A percentile compares a stretch with the other conserved stretches of the same genome.
phyloP scores from a whole-genome alignment of 2,329 filamentous ascomycete genomes.

The Colletotrichum sp. region DNA sequence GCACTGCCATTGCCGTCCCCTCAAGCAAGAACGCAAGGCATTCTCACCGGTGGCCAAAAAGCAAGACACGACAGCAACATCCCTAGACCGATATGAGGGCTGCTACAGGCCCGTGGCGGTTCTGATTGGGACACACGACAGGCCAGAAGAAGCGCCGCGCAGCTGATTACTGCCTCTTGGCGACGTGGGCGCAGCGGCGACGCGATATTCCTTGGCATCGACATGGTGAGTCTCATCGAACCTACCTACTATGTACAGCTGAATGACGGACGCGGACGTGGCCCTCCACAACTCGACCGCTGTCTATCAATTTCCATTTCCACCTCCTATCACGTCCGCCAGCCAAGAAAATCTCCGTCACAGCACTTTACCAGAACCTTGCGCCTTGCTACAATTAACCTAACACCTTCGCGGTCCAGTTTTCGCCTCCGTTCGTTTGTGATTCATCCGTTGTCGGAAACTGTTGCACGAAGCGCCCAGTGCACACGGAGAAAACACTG shows the following conservation, averaged over 20 bases:
- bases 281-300: not conserved
- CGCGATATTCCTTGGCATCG: slow-evolving; percentile 3
- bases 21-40: not conserved
- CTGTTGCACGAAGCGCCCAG: slow-evolving; percentile 1
- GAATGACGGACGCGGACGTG: slow-evolving; percentile 10
- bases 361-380: not conserved
- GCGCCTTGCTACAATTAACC: not conserved
- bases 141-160: not conserved
- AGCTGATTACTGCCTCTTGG: slow-evolving; percentile 4
- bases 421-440: slow-evolving; percentile 6
- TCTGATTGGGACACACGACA: not conserved
- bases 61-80: not conserved
- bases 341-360: not conserved
- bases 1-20: not conserved
- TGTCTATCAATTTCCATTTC: not conserved
- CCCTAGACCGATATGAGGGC: not conserved
- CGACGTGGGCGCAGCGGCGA: slow-evolving; percentile 4
- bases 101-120: not conserved
- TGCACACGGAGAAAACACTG: not conserved
- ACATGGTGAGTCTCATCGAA: not conserved
- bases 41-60: not conserved
- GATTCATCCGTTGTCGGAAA: slow-evolving; percentile 9
- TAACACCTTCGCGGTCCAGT: not conserved
- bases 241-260: not conserved
- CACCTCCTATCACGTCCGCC: not conserved